Percentiles rank a stretch among this genome's conserved stretches.
These are phyloP conservation scores for Phytophthora pisi DNA, from an alignment of 352 stramenopile genomes.

Conservation along the genomic window DNA sequence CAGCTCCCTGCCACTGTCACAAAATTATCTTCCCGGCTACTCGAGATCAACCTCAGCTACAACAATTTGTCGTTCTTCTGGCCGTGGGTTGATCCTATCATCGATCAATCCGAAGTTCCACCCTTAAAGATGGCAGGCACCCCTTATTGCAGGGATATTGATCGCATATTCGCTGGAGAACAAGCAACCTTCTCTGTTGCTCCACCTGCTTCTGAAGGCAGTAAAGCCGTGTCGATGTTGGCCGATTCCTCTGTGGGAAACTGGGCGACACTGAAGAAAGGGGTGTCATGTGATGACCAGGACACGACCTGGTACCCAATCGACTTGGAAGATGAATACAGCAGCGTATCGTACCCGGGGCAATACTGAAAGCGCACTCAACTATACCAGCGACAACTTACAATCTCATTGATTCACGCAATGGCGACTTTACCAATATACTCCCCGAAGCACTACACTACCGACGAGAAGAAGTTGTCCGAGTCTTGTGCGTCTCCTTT, in stretches of 20 bases:
- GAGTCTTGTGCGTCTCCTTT: constrained; percentile 30
- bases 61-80: constrained; percentile 22
- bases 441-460: constrained; percentile 12
- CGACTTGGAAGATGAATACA: constrained; percentile 24
- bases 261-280: constrained; percentile 13
- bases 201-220: not conserved
- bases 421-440: not conserved
- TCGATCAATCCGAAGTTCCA: not conserved
- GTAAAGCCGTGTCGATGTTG: constrained; percentile 2
- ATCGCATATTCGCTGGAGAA: constrained; percentile 7
- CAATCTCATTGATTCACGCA: not conserved
- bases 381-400: not conserved
- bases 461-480: constrained; percentile 24
- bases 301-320: constrained; percentile 23
- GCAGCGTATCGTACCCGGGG: not conserved
- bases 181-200: constrained; percentile 7
- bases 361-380: not conserved
- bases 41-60: constrained; percentile 17
- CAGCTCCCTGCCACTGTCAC: constrained; percentile 18
- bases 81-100: constrained; percentile 23
- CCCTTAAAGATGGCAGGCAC: constrained; percentile 12
- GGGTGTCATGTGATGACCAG: constrained; percentile 13
- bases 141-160: constrained; percentile 18
- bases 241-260: constrained; percentile 10
- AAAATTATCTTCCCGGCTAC: constrained; percentile 10